Conservation (phyloP, 345 rosid species). For the Dipteronia dyeriana region DNA sequence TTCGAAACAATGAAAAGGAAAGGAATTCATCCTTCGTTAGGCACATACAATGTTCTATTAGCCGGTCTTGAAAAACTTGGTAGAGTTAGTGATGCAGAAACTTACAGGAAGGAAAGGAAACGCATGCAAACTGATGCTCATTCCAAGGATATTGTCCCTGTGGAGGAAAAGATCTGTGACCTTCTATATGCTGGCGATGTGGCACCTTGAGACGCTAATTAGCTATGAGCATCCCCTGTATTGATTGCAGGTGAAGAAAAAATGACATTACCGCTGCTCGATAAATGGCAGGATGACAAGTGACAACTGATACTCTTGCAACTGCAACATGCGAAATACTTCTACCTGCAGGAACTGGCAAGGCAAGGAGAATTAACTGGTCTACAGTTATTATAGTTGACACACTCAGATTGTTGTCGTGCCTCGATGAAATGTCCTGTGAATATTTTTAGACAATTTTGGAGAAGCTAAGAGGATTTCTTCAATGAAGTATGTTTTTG, state of each 20-base stretch:
- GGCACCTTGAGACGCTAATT: constrained; percentile 16
- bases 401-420: neutral
- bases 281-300: neutral
- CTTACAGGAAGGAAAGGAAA: constrained; percentile 63
- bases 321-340: neutral
- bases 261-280: neutral
- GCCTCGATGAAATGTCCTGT: no score
- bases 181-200: constrained; percentile 53
- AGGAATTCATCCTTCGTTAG: constrained; percentile 57
- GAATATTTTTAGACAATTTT: constrained; percentile 53
- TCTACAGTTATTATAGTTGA: neutral
- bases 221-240: neutral
- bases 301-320: neutral
- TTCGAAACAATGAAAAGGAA: constrained; percentile 53
- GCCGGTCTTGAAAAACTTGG: constrained; percentile 68
- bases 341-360: neutral
- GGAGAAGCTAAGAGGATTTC: constrained; percentile 83
- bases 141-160: constrained; percentile 30
- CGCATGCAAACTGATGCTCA: constrained; percentile 33
- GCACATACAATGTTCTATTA: constrained; percentile 67
- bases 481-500: constrained; percentile 62
- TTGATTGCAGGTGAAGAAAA: neutral
- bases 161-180: constrained; percentile 68
- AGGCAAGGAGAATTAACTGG: neutral
- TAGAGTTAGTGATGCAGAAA: constrained; percentile 44